Conservation (phyloP, 305 asterid genomes). For the Solanum hybrid region DNA sequence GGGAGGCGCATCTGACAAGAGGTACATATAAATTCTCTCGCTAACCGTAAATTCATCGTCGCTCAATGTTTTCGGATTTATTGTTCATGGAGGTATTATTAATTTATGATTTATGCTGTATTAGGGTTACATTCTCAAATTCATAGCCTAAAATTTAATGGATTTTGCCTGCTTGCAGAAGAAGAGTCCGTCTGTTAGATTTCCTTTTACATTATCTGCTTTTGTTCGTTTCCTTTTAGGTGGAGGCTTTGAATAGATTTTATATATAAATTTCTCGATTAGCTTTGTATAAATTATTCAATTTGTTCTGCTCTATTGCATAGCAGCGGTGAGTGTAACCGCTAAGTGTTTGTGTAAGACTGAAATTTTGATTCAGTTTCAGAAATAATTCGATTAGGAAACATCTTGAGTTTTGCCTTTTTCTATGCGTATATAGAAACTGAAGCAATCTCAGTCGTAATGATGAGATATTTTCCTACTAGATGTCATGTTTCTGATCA, state of each 20-base stretch:
- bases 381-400: too few species aligned
- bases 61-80: neutral
- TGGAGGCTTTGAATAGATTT: neutral
- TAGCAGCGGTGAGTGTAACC: too few species aligned
- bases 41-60: neutral
- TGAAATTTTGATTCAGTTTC: neutral
- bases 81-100: neutral
- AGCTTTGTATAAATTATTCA: neutral
- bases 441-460: neutral
- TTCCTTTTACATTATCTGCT: neutral
- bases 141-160: neutral
- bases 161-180: neutral
- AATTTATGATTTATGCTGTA: neutral
- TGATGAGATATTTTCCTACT: neutral
- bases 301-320: too few species aligned
- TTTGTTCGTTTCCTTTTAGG: neutral
- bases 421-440: neutral
- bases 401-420: neutral
- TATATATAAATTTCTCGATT: neutral
- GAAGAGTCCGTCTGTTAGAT: neutral
- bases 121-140: neutral
- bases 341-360: too few species aligned
- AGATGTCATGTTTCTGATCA: neutral
- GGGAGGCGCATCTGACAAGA: slow-evolving; percentile 76
- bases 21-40: slow-evolving; percentile 21